Evolutionary conservation across 768 basidiomycete species (phyloP).

Genomic region (Boletus tomentosulus): DNA sequence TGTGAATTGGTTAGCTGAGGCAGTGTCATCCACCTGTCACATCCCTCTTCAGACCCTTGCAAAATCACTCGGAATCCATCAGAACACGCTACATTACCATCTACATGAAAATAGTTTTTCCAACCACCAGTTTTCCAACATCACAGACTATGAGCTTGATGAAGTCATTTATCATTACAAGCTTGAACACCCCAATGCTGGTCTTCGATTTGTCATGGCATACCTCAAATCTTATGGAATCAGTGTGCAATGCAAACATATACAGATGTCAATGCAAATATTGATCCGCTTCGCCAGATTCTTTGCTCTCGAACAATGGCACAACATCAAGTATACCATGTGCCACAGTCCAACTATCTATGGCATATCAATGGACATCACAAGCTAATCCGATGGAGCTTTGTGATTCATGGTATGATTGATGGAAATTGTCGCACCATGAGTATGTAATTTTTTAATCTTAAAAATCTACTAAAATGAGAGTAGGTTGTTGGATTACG

Average conservation of each 20-base stretch:
- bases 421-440: neutral
- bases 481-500: neutral
- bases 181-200: constrained; percentile 1
- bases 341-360: neutral
- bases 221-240: neutral
- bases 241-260: neutral
- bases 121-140: constrained; percentile 8
- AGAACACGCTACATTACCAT: too few species aligned
- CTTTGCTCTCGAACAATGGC: neutral
- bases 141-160: constrained; percentile 20
- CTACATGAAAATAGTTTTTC: neutral
- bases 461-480: neutral
- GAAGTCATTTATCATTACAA: constrained; percentile 6
- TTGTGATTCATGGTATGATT: neutral
- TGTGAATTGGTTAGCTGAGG: too few species aligned
- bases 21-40: too few species aligned
- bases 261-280: neutral
- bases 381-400: neutral
- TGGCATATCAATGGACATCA: neutral
- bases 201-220: constrained; percentile 11
- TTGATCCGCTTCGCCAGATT: neutral
- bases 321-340: neutral
- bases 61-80: too few species aligned
- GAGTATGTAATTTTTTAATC: neutral
- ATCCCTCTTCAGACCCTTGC: too few species aligned